Evolutionary conservation across 2,329 filamentous ascomycete species (phyloP), one percentile per base, ranked within the genome.

Genomic region (Penicillium freii): DNA sequence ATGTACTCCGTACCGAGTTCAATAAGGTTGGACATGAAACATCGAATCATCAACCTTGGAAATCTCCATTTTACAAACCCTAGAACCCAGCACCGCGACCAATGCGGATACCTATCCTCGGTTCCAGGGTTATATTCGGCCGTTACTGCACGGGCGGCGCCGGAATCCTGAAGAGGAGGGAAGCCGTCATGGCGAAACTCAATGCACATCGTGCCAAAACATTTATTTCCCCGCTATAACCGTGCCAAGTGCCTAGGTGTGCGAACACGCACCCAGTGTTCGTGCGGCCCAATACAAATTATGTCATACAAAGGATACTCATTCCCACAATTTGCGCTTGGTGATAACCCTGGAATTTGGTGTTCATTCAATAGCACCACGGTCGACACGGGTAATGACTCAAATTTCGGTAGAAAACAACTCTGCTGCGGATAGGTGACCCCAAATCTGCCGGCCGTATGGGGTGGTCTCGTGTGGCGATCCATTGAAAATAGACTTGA

Each of bases 401-500:
- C 17, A 31, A 31, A 33, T 33, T 45, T 19, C 6, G 13, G 19
- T 13, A 8, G 1, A 29, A 45, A 29, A 8, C 0, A 1, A 13
- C 25, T 19, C 43, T 11, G 6, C 17, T 31, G 11, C 43, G 13
- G 13, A n/a, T 15, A 33, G 7, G 11, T 21, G 11, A 40, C 19
- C 38, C 47, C 38, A 17, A 50, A 46, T 50, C 1, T 50, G 39
- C 50, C 46, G 39, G 43, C 15, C 23, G 5, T 33, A 17, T 31
- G 11, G 40, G 50, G 50, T 54, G n/a, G 42, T 42, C 45, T 57
- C 40, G 29, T 42, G n/a, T 51, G 60, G 50, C 49, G 61, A 63
- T 63, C 61, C 11, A 54, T 44, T 13, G 21, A 33, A 57, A 54
- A 43, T 61, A 60, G 52, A 56, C 58, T 61, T 48, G 40, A 48